Conservation (phyloP, 108 stramenopile genomes). For the Licmophora abbreviata region DNA sequence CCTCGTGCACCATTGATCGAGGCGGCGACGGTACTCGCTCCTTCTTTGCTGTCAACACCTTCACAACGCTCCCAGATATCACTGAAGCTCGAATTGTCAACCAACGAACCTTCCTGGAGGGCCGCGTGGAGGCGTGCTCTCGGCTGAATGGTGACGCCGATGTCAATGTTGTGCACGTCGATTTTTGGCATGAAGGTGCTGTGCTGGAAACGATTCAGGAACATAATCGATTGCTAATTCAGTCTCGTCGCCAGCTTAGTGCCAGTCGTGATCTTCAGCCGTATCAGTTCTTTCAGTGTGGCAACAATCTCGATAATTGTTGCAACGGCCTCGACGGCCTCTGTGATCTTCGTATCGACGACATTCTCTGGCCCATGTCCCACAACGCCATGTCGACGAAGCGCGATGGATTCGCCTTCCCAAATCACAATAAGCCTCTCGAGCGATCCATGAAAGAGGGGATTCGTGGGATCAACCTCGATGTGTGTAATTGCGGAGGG, state of each 20-base stretch:
- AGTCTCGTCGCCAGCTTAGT: no score
- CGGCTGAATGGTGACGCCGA: slow-evolving; percentile 8
- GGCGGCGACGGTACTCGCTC: slow-evolving; percentile 11
- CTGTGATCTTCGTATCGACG: slow-evolving; percentile 47
- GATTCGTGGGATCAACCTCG: slow-evolving; percentile 57
- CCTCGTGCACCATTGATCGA: slow-evolving; percentile 37
- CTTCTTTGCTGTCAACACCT: slow-evolving; percentile 54
- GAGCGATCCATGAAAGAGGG: slow-evolving; percentile 58
- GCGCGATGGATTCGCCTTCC: slow-evolving; percentile 32
- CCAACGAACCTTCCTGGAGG: slow-evolving; percentile 12
- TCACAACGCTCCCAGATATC: slow-evolving; percentile 25
- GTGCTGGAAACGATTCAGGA: slow-evolving; percentile 37
- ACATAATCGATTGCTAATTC: no score
- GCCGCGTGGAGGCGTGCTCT: slow-evolving; percentile 29
- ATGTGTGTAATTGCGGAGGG: slow-evolving; percentile 58
- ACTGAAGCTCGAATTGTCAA: slow-evolving; percentile 26
- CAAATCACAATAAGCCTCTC: slow-evolving; percentile 45
- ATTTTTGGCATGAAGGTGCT: slow-evolving; percentile 60
- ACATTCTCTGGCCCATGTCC: slow-evolving; percentile 46
- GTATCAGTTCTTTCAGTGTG: neutral
- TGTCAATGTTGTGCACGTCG: slow-evolving; percentile 40
- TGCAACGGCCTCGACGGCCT: slow-evolving; percentile 54
- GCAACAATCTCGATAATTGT: slow-evolving; percentile 14
- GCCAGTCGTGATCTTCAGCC: no score
- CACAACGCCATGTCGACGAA: slow-evolving; percentile 59